A percentile compares a stretch with the other conserved stretches of the same genome.
Conservation (phyloP, 805 yeast species). For the Starmera quercuum region DNA sequence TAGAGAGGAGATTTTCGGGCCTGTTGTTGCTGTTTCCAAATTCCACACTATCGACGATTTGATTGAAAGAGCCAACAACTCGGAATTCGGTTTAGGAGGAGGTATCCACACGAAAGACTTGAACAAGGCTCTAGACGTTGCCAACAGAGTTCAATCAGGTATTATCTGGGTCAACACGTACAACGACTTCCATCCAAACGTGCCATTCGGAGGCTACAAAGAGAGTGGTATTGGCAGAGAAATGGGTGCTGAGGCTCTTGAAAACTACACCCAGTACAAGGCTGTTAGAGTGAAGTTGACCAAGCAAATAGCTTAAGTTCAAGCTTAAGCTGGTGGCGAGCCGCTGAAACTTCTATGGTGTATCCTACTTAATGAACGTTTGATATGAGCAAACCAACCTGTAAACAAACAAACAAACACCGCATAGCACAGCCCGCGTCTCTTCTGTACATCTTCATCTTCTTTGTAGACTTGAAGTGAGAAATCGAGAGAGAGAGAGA, state of each 20-base stretch:
- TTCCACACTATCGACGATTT: constrained; percentile 53
- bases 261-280: constrained; percentile 57
- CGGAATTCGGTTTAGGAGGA: constrained; percentile 60
- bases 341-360: too few relatives aligned
- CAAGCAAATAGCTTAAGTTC: not conserved
- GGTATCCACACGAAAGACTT: constrained; percentile 53
- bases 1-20: constrained; percentile 61
- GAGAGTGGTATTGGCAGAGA: constrained; percentile 68
- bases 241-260: constrained; percentile 62
- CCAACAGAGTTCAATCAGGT: constrained; percentile 53
- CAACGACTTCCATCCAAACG: constrained; percentile 58
- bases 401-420: too few relatives aligned
- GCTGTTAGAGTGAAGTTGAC: constrained; percentile 48
- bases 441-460: too few relatives aligned
- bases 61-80: constrained; percentile 45
- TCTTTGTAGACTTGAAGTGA: too few relatives aligned
- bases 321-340: too few relatives aligned
- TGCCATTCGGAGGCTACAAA: constrained; percentile 68
- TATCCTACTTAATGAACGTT: too few relatives aligned
- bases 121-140: constrained; percentile 47
- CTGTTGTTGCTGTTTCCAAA: constrained; percentile 53
- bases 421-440: too few relatives aligned
- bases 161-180: constrained; percentile 62
- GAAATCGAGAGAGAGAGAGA: too few relatives aligned
- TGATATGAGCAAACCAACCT: too few relatives aligned